Base-by-base conservation (phyloP, 2,329 filamentous ascomycete genomes). In the Aspergillus transmontanensis region DNA sequence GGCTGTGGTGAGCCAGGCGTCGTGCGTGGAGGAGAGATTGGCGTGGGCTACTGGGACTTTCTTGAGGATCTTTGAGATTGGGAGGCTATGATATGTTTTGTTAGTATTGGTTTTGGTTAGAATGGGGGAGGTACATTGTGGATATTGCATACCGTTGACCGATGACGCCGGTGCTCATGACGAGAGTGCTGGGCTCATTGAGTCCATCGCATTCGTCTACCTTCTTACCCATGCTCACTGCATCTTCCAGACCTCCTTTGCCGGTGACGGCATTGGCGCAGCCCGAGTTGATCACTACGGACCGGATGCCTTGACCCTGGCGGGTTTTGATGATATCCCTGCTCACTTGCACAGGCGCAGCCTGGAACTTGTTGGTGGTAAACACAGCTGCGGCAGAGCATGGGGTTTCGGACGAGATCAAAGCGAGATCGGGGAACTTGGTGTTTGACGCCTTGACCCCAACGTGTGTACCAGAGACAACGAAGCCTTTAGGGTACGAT, bases 121-220 rank as follows among this genome's bases (percentile, higher is more conserved):
- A 9, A 11, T 36, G n/a, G n/a, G 34, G 11, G 10, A 34, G 26
- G 26, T 32, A 26, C 21, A 41, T 55, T 55, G 51, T 16, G 51
- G 59, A 4, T 21, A 32, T n/a, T 21, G 67, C 80, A 68, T 76
- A 90, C 89, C 92, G 89, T 80, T 98, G 94, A 10, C 95, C 95
- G 75, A 99, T 99, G 51, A 99, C 95, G 60, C 95, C 95, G 2
- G 95, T 99, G 77, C 93, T 97, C 95, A 99, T 98, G 65, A 98
- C 94, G 55, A 99, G 84, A n/a, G 92, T 95, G 68, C 84, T 85
- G 43, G 85, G 81, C 54, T 83, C 81, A 50, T 79, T 76, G 12
- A 76, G 71, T n/a, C 78, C 78, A 66, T 87, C 87, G 69, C 85
- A 86, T 60, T 87, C 82, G 75, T 97, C 93, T 7, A 94, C 92